Conservation (phyloP, 495 filamentous ascomycete species). For the Aspergillus funiculosus region DNA sequence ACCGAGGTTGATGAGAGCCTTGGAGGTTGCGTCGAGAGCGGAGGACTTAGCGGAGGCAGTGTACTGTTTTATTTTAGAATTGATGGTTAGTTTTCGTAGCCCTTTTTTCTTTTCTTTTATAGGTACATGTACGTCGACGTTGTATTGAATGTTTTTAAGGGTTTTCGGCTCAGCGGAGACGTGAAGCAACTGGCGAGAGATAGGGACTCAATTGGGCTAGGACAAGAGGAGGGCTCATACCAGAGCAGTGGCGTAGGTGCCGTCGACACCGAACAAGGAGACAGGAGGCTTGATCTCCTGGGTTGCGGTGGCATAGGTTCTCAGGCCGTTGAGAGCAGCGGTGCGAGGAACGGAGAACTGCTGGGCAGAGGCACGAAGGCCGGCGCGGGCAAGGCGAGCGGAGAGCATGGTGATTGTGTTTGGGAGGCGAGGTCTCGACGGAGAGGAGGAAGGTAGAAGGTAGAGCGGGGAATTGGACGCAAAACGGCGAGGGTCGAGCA, state of each 20-base stretch:
- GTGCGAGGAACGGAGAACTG: constrained; percentile 44
- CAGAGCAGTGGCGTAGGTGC: constrained; percentile 96
- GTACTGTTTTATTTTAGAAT: constrained; percentile 55
- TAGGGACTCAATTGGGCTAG: background rate
- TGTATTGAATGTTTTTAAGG: constrained; percentile 11
- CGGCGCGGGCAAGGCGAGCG: constrained; percentile 44
- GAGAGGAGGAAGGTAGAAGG: constrained; percentile 16
- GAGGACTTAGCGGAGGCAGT: constrained; percentile 86
- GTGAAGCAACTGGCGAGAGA: too few relatives aligned
- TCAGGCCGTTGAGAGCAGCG: constrained; percentile 43
- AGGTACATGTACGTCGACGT: background rate
- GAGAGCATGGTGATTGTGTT: constrained; percentile 37
- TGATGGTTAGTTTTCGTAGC: constrained; percentile 10
- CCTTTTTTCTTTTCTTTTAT: background rate
- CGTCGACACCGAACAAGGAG: constrained; percentile 89
- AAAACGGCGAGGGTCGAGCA: constrained; percentile 22
- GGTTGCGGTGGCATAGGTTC: constrained; percentile 71
- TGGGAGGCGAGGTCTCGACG: constrained; percentile 24
- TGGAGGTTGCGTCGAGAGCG: constrained; percentile 73
- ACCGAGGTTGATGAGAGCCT: constrained; percentile 64
- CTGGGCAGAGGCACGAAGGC: constrained; percentile 45
- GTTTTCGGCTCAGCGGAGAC: constrained; percentile 17
- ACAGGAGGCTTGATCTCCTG: constrained; percentile 76
- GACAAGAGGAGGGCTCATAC: constrained; percentile 52
- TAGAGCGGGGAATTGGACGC: constrained; percentile 19